Base-by-base conservation (phyloP, 2,329 filamentous ascomycete genomes). In the Fusarium newnesense region DNA sequence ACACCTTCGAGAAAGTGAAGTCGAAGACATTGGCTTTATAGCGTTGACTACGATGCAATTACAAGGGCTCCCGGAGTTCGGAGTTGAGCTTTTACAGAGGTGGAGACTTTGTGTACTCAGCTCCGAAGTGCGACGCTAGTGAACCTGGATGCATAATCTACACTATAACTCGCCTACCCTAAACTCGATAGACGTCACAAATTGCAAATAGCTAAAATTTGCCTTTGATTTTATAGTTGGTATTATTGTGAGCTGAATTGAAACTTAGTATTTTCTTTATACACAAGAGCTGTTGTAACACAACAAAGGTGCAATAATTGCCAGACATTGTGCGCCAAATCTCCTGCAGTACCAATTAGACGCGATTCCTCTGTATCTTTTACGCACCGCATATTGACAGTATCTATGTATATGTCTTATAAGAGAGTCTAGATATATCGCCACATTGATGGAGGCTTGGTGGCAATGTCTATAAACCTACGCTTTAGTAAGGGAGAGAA, bases 1-100 rank as follows among this genome's bases (percentile, higher is more conserved):
- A 5, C 1, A 19, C 9, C 0, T 19, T 9, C 0, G 4, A 8
- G 1, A 8, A 50, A 5, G 1, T 24, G 8, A 50, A 15, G 16
- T 19, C 0, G 9, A 4, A 34, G 16, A 5, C 9, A 4, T 9
- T 7, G 4, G 11, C 9, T 19, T 50, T 34, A 26, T 19, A 34
- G 4, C 4, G 0, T 50, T 8, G 16, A 7, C 7, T 34, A 4
- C 34, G 30, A 10, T 8, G 30, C 30, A 24, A 11, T 7, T 24
- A 15, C 16, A 19, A 5, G 3, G n/a, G 4, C 0, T 10, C 6
- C 16, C n/a, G 47, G 47, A 50, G 30, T 50, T 34, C 47, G 47
- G 47, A 50, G 47, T 50, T 50, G 47, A 50, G 30, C 0, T 4
- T 2, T 24, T 0, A 2, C 24, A 6, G 4, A 1, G 24, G 30